Percentiles rank a stretch among this genome's conserved stretches.
Evolutionary conservation across 768 basidiomycete genomes (phyloP).

Genomic region (Tricholoma flavovirens): DNA sequence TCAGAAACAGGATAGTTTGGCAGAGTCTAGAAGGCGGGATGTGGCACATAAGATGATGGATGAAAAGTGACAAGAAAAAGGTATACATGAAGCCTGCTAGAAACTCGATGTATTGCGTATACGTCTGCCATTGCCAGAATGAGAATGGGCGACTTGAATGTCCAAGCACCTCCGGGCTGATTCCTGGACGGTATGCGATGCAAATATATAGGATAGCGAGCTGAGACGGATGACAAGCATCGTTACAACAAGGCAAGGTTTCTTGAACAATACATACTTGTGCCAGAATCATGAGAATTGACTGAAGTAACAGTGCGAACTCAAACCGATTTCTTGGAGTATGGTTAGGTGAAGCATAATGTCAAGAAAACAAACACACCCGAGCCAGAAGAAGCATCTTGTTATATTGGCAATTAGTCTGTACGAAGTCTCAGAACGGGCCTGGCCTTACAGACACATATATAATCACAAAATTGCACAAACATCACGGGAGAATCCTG

Average conservation of each 20-base stretch:
- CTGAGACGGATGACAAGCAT: slow-evolving; percentile 30
- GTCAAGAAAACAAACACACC: slow-evolving; percentile 28
- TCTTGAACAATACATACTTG: slow-evolving; percentile 44
- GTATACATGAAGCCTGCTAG: slow-evolving; percentile 71
- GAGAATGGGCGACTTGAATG: slow-evolving; percentile 60
- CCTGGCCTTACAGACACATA: slow-evolving; percentile 1
- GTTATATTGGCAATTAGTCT: slow-evolving; percentile 82
- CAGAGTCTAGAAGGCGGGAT: slow-evolving; percentile 38
- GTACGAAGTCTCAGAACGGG: slow-evolving; percentile 7
- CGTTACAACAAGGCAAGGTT: slow-evolving; percentile 10
- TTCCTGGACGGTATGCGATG: slow-evolving; percentile 59
- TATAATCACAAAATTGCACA: slow-evolving; percentile 70
- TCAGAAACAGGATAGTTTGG: slow-evolving; percentile 68
- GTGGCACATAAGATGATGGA: slow-evolving; percentile 19
- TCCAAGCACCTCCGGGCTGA: slow-evolving; percentile 53
- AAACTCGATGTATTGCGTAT: slow-evolving; percentile 78
- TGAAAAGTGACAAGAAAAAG: background rate
- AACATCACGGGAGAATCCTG: slow-evolving; percentile 82
- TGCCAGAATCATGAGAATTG: slow-evolving; percentile 77
- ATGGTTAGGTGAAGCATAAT: background rate
- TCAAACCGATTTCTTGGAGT: slow-evolving; percentile 57
- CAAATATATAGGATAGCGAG: slow-evolving; percentile 79
- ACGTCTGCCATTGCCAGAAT: slow-evolving; percentile 84
- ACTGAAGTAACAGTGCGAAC: slow-evolving; percentile 70
- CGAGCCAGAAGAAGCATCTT: slow-evolving; percentile 89